These are phyloP conservation scores for Corynascus novoguineensis DNA, from an alignment of 495 filamentous ascomycete species.

Conservation along the genomic window DNA sequence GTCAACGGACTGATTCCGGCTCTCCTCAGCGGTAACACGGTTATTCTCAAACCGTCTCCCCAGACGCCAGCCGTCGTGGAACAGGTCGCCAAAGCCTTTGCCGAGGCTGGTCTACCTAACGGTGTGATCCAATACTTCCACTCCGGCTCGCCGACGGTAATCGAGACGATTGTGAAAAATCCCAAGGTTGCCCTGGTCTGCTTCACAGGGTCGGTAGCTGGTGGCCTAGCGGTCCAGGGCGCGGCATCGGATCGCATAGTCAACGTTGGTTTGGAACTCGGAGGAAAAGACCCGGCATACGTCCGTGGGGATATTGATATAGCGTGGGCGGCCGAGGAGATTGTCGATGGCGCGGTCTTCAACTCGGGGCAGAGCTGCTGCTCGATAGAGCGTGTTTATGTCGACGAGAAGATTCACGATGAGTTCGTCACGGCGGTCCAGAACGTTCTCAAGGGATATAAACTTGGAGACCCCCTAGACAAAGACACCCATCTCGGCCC, in stretches of 20 bases:
- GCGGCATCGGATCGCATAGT: conserved; percentile 75
- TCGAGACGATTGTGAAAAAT: conserved; percentile 68
- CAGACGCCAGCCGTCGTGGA: conserved; percentile 90
- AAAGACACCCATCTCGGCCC: conserved; percentile 78
- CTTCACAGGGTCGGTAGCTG: conserved; percentile 90
- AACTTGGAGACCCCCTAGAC: conserved; percentile 78
- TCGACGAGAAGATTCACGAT: conserved; percentile 77
- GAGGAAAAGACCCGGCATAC: conserved; percentile 91
- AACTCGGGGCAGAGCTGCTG: conserved; percentile 98
- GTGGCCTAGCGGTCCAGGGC: conserved; percentile 77
- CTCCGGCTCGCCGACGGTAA: conserved; percentile 62
- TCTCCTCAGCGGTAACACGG: conserved; percentile 76
- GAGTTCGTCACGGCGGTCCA: conserved; percentile 71
- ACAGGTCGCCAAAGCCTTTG: conserved; percentile 68
- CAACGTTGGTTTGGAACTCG: conserved; percentile 80
- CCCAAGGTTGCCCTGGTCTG: conserved; percentile 71
- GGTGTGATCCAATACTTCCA: conserved; percentile 88
- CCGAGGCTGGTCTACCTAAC: conserved; percentile 68
- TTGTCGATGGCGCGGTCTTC: conserved; percentile 90
- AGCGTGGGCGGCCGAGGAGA: conserved; percentile 83
- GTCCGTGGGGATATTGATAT: conserved; percentile 80
- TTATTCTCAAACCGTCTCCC: conserved; percentile 88
- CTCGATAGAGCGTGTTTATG: conserved; percentile 86
- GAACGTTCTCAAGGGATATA: conserved; percentile 79
- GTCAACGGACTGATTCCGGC: conserved; percentile 89